Conservation (phyloP, 495 filamentous ascomycete species). For the Neurospora terricola region DNA sequence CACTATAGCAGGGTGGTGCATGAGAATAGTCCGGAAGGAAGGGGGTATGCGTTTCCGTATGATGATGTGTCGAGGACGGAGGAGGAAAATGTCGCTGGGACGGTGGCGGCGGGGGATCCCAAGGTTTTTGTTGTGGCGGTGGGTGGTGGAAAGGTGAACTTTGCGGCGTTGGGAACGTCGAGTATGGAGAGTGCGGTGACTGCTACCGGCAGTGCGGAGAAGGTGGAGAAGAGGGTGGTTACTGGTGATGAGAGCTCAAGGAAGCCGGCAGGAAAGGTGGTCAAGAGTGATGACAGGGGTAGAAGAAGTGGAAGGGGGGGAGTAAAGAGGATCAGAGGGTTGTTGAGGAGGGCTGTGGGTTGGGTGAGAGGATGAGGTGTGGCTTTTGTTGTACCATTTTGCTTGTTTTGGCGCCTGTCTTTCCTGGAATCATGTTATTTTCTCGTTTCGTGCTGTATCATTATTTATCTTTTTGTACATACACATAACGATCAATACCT, state of each 20-base stretch:
- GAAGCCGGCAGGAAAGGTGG: background rate
- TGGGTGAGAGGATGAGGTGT: background rate
- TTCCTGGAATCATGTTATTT: background rate
- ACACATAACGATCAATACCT: background rate
- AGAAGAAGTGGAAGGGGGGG: background rate
- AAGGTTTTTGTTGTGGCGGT: slow-evolving; percentile 50
- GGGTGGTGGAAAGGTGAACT: slow-evolving; percentile 35
- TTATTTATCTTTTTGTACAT: background rate
- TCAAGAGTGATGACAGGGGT: background rate
- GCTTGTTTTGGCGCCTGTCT: background rate
- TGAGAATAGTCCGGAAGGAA: slow-evolving; percentile 46
- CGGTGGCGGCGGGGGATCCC: slow-evolving; percentile 48
- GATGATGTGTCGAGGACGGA: slow-evolving; percentile 58
- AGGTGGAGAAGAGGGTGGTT: background rate
- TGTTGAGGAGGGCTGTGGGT: background rate
- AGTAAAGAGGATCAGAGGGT: background rate
- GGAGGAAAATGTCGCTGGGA: slow-evolving; percentile 50
- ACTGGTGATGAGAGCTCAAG: background rate
- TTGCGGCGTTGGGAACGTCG: background rate
- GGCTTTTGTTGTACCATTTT: background rate
- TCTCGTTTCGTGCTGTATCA: background rate
- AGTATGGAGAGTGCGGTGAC: background rate
- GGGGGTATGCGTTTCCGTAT: slow-evolving; percentile 71
- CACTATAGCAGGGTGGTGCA: slow-evolving; percentile 64
- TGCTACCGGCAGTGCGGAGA: background rate